Conservation (phyloP, 371 early-diverging fungal genomes). For the Mortierella polycephala region DNA sequence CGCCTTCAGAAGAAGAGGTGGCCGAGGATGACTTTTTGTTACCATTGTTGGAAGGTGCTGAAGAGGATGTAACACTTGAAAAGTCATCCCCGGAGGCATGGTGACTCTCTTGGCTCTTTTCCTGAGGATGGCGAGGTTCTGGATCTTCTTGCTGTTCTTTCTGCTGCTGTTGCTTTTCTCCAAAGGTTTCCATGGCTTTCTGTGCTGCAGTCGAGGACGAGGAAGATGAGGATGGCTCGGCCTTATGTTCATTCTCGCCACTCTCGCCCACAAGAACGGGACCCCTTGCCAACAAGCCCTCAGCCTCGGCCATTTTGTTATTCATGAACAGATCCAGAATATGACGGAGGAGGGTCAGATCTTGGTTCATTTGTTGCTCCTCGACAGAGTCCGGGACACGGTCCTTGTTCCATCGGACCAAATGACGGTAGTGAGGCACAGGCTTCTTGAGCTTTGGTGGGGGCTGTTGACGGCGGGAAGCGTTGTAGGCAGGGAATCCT, state of each 20-base stretch:
- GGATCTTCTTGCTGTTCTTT: not conserved
- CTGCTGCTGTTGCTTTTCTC: conserved; percentile 4
- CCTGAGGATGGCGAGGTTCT: too few relatives aligned
- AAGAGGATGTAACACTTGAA: conserved; percentile 23
- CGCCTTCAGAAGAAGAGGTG: not conserved
- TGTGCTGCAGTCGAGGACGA: conserved; percentile 6
- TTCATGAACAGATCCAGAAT: conserved; percentile 41
- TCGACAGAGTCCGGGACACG: conserved; percentile 27
- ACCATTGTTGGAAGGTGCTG: conserved; percentile 21
- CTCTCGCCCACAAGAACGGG: conserved; percentile 16
- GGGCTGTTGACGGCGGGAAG: conserved; percentile 41
- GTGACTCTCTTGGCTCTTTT: too few relatives aligned
- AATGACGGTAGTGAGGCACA: conserved; percentile 46
- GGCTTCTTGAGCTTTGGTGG: conserved; percentile 54
- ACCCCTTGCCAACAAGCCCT: conserved; percentile 29
- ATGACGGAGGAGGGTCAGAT: conserved; percentile 27
- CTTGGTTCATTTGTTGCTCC: conserved; percentile 48
- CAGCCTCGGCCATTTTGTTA: conserved; percentile 32
- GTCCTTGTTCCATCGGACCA: conserved; percentile 41
- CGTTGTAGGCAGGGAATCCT: conserved; percentile 35
- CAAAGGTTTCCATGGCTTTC: conserved; percentile 16
- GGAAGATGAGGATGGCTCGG: not conserved
- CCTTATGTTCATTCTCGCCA: not conserved
- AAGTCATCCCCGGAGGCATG: conserved; percentile 3
- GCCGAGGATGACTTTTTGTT: conserved; percentile 9